Evolutionary conservation across 805 yeast genomes (phyloP), one percentile per base, ranked within the genome.

Genomic region (Saturnispora serradocipensis): DNA sequence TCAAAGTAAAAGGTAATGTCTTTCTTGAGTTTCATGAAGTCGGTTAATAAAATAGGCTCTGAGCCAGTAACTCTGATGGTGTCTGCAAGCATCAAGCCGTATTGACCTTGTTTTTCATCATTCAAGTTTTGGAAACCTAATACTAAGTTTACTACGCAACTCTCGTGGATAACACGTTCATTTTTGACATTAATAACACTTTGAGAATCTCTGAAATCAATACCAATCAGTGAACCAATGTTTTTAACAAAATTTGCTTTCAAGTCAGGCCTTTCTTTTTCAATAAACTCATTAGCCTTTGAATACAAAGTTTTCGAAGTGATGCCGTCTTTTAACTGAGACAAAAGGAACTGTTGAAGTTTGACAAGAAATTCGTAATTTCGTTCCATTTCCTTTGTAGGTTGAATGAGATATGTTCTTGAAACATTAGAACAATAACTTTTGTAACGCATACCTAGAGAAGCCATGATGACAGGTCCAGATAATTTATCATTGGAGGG

Each of bases 401-500:
- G 97, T 64, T 88, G 96, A 61, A 91, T 87, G 64, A 91, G 73
- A 60, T 87, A 91, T 0, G 97, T 86, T 67, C 98, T 78, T 8
- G 85, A 90, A 45, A 91, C 72, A 60, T 86, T 88, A 6, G 97
- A 86, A 66, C 96, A 88, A 68, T 91, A 91, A 45, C 86, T 82
- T 63, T 82, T 87, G 70, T 89, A 91, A 61, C 96, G 79, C 55
- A 91, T 74, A 50, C 96, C 97, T 55, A 93, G 70, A 2, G 95
- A 82, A 5, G 95, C 79, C 57, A 89, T 68, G 48, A 91, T 89
- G 35, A 86, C 88, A 24, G 96, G 91, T 15, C 78, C 78, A 8
- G 87, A 84, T 48, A 85, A 71, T 57, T 77, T 78, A 44, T 79
- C 78, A 54, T 80, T 76, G 49, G 80, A 78, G 1, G 96, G 84